Base-by-base conservation (phyloP, 1,284 basidiomycete genomes). In the Apiotrichum laibachii region DNA sequence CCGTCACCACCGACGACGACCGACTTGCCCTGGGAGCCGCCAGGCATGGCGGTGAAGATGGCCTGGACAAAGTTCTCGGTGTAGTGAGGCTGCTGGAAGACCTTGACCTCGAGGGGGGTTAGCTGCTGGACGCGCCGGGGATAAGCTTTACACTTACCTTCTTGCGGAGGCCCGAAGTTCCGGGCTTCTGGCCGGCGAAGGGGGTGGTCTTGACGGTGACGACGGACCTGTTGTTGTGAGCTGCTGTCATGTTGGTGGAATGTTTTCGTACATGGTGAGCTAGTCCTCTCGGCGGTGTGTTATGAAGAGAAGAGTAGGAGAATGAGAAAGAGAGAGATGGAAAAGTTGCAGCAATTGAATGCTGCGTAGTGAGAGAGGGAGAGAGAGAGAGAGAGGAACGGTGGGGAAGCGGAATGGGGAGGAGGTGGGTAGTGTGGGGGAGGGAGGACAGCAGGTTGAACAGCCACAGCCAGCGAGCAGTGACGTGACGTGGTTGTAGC, bases 31-130 rank as follows among this genome's bases (percentile, higher is more conserved):
- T 80, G 71, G 11, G 80, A 83, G 40, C 87, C 92, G 62, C 88
- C 82, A 51, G 87, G 85, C 80, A 98, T 91, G 57, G 93, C 90
- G 70, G 91, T 87, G 69, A 99, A 86, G 79, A 93, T 99, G 68
- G 93, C 82, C 80, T 98, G 95, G 60, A 98, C 79, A 73, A 99
- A 99, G 84, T 99, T 99, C 81, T 99, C 95, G 49, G 96, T 99
- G 82, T 99, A 99, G 82, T 98, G 86, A 87, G 91, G 75, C 68
- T 73, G 73, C 55, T 58, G 54, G 57, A 66, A 66, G 31, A 63
- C 63, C 57, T 66, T 63, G 56, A 60, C 61, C 62, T 63, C 59
- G 21, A 34, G 40, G 26, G 15, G 13, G 16, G 48, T 46, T 21
- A 21, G n/a, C 40, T 42, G 40, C 8, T 39, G 37, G 37, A 16